Base-by-base conservation (phyloP, 805 yeast species). In the Candida dajiaensis region DNA sequence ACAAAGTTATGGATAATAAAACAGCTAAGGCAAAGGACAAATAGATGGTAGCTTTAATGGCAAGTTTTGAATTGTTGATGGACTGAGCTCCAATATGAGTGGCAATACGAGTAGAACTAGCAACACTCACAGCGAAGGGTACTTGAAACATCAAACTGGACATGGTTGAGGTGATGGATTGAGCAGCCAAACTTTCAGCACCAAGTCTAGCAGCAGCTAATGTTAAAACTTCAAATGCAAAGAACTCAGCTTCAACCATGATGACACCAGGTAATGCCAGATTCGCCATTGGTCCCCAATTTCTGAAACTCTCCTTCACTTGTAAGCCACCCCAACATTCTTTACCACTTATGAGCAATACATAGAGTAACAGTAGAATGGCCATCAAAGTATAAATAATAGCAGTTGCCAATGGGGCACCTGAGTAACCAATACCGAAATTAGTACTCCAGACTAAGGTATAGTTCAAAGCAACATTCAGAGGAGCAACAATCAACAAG, bases 91-190 rank as follows among this genome's bases (percentile, higher is more conserved):
- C 94, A 46, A 85, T 74, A 51, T 72, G 82, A 72, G 86, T 83
- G 5, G 92, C 92, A 19, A 85, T 76, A 63, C 92, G 74, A 2
- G 92, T 84, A 12, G 89, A 80, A 0, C 85, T 77, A 4, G 90
- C 86, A 45, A 85, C 82, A 10, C 87, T 79, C 35, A 84, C 74
- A 15, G 89, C 88, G 59, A 85, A 83, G 19, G 90, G 90, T 6
- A 85, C 67, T 61, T 85, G 92, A 61, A 83, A 85, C 19, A 81
- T 69, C 44, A 85, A 61, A 1, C 83, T 79, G 46, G 85, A 81
- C 43, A 84, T 74, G 1, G 89, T 83, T 22, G 85, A 70, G 13
- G 83, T 75, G 45, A 85, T 81, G 2, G 86, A 78, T 64, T 85
- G 90, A 0, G 92, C 85, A 10, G 88, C 94, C 53, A 85, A 68